Evolutionary conservation across 805 yeast genomes (phyloP).

Genomic region (Saccharomycopsis synnaedendra): DNA sequence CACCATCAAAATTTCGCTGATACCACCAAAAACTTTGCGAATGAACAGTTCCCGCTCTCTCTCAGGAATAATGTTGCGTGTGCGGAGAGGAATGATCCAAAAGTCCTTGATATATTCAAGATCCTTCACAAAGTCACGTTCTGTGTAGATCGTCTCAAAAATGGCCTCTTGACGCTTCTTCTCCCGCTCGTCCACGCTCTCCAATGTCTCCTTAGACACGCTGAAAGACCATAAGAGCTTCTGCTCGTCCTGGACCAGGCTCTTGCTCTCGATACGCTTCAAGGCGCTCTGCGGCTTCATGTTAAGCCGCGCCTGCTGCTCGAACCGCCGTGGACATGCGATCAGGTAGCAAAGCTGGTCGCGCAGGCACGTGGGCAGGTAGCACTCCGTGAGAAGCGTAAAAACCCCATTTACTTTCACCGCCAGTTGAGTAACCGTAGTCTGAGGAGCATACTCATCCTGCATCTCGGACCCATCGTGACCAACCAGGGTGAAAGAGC

Average conservation of each 20-base stretch:
- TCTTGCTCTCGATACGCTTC: slow-evolving; percentile 58
- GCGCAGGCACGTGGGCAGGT: slow-evolving; percentile 91
- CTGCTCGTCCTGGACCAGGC: slow-evolving; percentile 63
- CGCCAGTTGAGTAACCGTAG: background rate
- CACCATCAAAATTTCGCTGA: slow-evolving; percentile 73
- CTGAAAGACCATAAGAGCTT: slow-evolving; percentile 90
- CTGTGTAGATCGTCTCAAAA: slow-evolving; percentile 87
- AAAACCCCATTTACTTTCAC: slow-evolving; percentile 74
- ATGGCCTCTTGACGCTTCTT: slow-evolving; percentile 91
- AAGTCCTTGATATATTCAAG: slow-evolving; percentile 86
- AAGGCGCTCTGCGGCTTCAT: slow-evolving; percentile 82
- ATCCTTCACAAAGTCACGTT: slow-evolving; percentile 90
- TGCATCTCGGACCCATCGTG: slow-evolving; percentile 12
- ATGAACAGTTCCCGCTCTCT: slow-evolving; percentile 85
- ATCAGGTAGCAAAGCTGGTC: slow-evolving; percentile 85
- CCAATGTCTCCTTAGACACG: slow-evolving; percentile 71
- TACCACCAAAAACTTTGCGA: slow-evolving; percentile 83
- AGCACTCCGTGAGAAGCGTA: slow-evolving; percentile 85
- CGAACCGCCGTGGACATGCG: slow-evolving; percentile 91
- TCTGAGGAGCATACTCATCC: background rate
- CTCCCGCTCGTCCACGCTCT: slow-evolving; percentile 69
- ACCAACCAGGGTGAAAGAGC: slow-evolving; percentile 9
- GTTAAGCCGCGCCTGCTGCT: slow-evolving; percentile 88
- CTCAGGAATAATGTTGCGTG: slow-evolving; percentile 79
- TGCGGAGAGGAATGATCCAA: slow-evolving; percentile 85